Conservation (phyloP, 1,284 basidiomycete species). For the Malassezia psittaci region DNA sequence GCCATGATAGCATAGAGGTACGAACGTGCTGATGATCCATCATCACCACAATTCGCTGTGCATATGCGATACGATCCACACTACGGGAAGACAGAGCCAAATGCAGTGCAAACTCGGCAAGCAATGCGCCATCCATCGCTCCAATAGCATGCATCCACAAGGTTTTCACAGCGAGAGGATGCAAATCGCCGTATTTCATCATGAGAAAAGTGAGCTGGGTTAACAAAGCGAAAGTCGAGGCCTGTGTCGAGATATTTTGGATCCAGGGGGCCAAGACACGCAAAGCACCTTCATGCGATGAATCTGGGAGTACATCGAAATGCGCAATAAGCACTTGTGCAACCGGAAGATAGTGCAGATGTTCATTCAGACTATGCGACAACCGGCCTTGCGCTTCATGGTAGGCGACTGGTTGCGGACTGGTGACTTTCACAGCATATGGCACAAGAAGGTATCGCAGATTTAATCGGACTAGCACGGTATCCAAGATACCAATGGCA, state of each 20-base stretch:
- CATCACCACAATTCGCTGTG: conserved; percentile 2
- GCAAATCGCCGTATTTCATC: conserved; percentile 61
- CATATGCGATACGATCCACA: conserved; percentile 1
- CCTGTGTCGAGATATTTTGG: background rate
- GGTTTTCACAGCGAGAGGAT: conserved; percentile 67
- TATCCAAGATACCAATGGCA: conserved; percentile 63
- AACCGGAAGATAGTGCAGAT: background rate
- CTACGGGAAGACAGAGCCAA: conserved; percentile 1
- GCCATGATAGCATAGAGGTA: background rate
- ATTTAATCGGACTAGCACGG: background rate
- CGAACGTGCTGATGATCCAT: background rate
- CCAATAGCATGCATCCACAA: conserved; percentile 54
- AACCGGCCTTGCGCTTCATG: conserved; percentile 17
- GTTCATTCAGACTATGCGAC: background rate
- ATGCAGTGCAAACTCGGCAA: background rate
- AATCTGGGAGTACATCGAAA: conserved; percentile 3
- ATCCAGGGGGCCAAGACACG: conserved; percentile 8
- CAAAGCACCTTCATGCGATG: conserved; percentile 1
- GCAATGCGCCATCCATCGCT: background rate
- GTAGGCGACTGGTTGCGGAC: conserved; percentile 63
- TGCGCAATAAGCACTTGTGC: conserved; percentile 1
- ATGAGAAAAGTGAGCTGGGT: conserved; percentile 73
- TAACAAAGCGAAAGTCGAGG: conserved; percentile 49
- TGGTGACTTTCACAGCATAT: conserved; percentile 55
- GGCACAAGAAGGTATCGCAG: background rate